Base-by-base conservation (phyloP, 2,329 filamentous ascomycete genomes). In the Parastagonospora avenae region DNA sequence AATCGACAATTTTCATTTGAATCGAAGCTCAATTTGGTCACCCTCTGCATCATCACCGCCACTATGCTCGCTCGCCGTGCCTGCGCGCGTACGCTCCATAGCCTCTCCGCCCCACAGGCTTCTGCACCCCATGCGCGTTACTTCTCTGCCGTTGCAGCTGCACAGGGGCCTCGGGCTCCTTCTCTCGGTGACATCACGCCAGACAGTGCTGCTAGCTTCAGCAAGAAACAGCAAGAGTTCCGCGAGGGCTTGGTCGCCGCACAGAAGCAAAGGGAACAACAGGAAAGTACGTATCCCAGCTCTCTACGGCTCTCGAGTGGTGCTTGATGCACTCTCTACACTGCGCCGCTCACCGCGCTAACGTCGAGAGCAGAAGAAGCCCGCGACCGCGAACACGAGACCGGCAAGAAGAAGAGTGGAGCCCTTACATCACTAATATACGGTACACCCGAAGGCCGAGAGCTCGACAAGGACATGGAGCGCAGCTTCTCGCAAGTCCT, bases 401-500 rank as follows among this genome's bases (percentile, higher is more conserved):
- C 79, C 49, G 82, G 85, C 44, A 78, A 82, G 48, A 89, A 87
- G 72, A 82, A 85, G 64, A 55, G 88, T 85, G 77, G 78, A 12
- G 85, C 90, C 33, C 76, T 99, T 51, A 89, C 90, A 31, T 93
- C 88, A 64, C 85, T 99, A 63, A 96, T 99, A 71, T 97, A 99
- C 76, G 94, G 94, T 68, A 99, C 94, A 11, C 92, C 94, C 70
- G 93, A 97, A 76, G 94, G 92, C 29, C 87, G 92, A 55, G 90
- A 96, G 78, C 85, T 97, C 73, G 94, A 99, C 70, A 89, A 90
- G 59, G 93, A 97, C 77, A 93, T 99, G 69, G 92, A 97, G 79
- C 87, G 92, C 51, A 95, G 90, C 72, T 99, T 97, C 79, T 95
- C 90, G 44, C 92, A 97, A 75, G 90, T 97, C 38, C 81, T 99